Evolutionary conservation across 371 early-diverging fungal genomes (phyloP), one percentile per base, ranked within the genome.

Genomic region (Circinella minor): DNA sequence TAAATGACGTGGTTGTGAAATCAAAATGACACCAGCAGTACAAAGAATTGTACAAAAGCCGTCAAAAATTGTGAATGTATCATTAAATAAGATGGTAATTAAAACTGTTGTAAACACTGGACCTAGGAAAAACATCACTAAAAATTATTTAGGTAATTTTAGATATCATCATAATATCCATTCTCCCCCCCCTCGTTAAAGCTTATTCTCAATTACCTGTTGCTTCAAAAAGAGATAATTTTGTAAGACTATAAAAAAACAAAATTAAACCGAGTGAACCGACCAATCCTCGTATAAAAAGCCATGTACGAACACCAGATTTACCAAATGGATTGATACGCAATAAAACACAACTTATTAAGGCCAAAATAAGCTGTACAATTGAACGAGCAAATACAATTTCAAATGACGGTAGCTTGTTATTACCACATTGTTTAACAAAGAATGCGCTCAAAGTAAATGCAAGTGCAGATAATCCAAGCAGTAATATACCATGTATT

Each of bases 51-150:
- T 81, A 3, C 89, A 86, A 0, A 84, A 34, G 0, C 80, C 77
- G 67, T 95, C 93, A 54, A 90, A 80, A 4, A 66, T 49, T 0
- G 86, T 89, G 63, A 91, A 91, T 0, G 89, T 81, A 71, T 95
- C 95, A 37, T 84, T 79, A 9, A 94, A 79, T n/a, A 86, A 75
- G 46, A 90, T 38, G 34, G 81, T 69, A 6, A 90, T 91, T n/a
- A 92, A 67, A 34, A 94, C 76, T 11, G 92, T 88, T 3, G 93
- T 93, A 66, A 94, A 90, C 8, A 89, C 85, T 6, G 95, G 94
- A 2, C 90, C 90, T 17, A 91, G 86, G 72, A 93, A 95, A 75
- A 94, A 93, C 10, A 94, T 71, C 9, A 91, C 84, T 84, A 51
- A 20, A 49, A 55, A 61, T 1, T 2, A 27, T 27, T 0, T 27